Evolutionary conservation across 2,329 filamentous ascomycete species (phyloP), one percentile per base, ranked within the genome.

Genomic region (Fusarium chlamydosporum): DNA sequence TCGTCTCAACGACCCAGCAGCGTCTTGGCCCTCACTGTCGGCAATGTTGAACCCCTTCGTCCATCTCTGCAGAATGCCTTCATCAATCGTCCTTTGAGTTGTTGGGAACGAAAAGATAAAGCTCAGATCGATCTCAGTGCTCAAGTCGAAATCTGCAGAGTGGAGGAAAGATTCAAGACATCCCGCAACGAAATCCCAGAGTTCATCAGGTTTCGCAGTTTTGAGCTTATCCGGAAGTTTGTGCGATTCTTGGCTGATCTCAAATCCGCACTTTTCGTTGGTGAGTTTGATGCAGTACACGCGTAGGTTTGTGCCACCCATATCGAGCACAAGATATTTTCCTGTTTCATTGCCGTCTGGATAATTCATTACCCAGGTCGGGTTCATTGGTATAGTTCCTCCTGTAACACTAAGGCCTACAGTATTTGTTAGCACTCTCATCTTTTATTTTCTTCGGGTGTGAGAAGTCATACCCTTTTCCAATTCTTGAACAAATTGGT

Each of bases 41-140:
- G 89, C 86, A 79, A 97, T 97, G 77, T 97, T 94, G 76, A 97
- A 97, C 1, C 95, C 95, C 84, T 98, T 98, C 69, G 95, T 97
- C 95, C 95, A 98, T 72, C 94, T 90, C 81, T 97, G 94, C 59
- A 97, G 86, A 33, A 97, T 86, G 67, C 94, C 95, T 79, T 97
- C 92, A 73, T 97, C 93, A 75, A 97, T 94, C 80, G 93, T 94
- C 72, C 96, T 88, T 79, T 97, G 95, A 0, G 92, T 96, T 6
- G 93, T 94, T 3, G 95, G 95, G 78, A 97, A 97, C 2, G 93
- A 97, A 82, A 98, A 98, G 38, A 95, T 97, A 82, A 97, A 97
- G 74, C 94, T 61, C n/a, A 61, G 33, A 10, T 61, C 58, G 0
- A 31, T 61, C 11, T n/a, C 35, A 1, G n/a, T n/a, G 7, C 18